Percentiles rank a stretch among this genome's conserved stretches.
phyloP scores from a whole-genome alignment of 306 rosid species.

The Ziziphus jujuba region DNA sequence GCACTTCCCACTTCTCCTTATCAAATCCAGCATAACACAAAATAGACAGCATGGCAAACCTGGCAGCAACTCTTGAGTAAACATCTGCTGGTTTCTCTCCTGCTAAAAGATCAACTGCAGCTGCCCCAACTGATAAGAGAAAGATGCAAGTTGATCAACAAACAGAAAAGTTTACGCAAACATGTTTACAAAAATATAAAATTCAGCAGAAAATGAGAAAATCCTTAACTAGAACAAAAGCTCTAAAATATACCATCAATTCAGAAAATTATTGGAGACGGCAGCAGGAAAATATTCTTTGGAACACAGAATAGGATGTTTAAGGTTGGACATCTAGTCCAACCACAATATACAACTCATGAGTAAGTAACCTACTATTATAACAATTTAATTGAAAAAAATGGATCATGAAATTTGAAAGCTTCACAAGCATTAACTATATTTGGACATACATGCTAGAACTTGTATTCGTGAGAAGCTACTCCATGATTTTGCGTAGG shows the following conservation, averaged over 20 bases:
- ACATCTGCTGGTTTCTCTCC: conserved; percentile 97
- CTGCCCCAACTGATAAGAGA: conserved; percentile 80
- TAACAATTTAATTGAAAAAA: too few relatives aligned
- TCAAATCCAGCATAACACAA: neutral
- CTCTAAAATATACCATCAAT: too few relatives aligned
- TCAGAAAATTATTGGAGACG: too few relatives aligned
- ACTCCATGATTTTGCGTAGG: neutral
- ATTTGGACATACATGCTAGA: neutral
- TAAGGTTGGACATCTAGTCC: too few relatives aligned
- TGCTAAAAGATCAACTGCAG: conserved; percentile 85
- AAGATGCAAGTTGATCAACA: conserved; percentile 5
- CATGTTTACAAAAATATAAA: neutral
- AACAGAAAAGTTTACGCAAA: neutral
- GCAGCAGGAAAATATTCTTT: too few relatives aligned
- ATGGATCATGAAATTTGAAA: neutral
- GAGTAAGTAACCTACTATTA: too few relatives aligned
- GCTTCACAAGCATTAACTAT: neutral
- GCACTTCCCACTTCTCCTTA: neutral
- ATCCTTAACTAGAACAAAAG: too few relatives aligned
- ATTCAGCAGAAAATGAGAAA: too few relatives aligned
- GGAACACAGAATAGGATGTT: too few relatives aligned
- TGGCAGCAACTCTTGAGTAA: conserved; percentile 88
- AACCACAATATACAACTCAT: too few relatives aligned
- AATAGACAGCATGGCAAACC: conserved; percentile 40
- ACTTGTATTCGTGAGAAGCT: neutral